A percentile compares a stretch with the other conserved stretches of the same genome.
These are phyloP conservation scores for Acanthamoeba castellanii DNA, from an alignment of 208 protist species.

Conservation along the genomic window DNA sequence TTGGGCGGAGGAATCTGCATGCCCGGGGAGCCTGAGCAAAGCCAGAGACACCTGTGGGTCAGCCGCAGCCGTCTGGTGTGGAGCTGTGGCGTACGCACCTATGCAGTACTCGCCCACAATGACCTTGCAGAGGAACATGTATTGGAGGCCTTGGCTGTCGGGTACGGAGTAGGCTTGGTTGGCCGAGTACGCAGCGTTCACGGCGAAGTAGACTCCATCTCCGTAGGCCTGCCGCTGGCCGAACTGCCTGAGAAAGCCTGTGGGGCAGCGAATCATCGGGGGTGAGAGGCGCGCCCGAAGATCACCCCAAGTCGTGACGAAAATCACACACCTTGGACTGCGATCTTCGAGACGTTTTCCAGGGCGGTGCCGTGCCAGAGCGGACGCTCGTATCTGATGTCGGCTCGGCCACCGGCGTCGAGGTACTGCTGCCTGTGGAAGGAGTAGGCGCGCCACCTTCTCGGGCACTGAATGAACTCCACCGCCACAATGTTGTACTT, in stretches of 20 bases:
- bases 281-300: background rate
- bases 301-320: background rate
- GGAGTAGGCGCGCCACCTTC: background rate
- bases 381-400: background rate
- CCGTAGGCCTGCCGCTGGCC: constrained; percentile 21
- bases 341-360: background rate
- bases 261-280: no score
- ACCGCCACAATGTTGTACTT: background rate
- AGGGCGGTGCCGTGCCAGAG: background rate
- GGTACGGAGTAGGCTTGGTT: background rate
- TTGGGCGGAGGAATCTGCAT: constrained; percentile 37
- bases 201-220: constrained; percentile 20
- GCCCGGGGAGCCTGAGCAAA: background rate
- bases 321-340: background rate
- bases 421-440: background rate
- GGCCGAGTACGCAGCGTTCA: background rate
- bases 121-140: constrained; percentile 17
- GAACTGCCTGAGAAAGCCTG: constrained; percentile 31
- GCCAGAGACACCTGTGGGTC: no score
- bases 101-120: background rate
- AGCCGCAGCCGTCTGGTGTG: no score
- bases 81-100: background rate
- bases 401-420: background rate
- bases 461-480: background rate
- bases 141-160: background rate